These are phyloP conservation scores for Fagopyrum homotropicum DNA, from an alignment of 148 eudicot species.

Conservation along the genomic window DNA sequence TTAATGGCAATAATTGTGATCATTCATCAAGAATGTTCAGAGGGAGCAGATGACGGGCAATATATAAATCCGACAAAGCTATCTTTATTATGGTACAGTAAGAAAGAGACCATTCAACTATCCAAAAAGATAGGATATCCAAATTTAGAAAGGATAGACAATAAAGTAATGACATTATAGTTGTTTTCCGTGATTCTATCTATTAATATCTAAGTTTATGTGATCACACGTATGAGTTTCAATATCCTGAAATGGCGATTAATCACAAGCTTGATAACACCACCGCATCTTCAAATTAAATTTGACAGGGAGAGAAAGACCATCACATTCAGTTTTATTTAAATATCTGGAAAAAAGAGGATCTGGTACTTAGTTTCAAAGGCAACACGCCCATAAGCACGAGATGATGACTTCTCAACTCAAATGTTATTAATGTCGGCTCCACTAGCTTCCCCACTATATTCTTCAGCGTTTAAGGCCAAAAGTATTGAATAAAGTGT, in stretches of 20 bases:
- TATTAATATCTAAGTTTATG: background rate
- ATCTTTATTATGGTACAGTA: background rate
- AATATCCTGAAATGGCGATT: background rate
- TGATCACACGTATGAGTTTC: background rate
- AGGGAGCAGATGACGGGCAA: background rate
- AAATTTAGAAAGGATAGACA: background rate
- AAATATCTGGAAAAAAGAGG: background rate
- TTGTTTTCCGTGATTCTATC: background rate
- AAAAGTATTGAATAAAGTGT: background rate
- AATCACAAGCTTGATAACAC: background rate
- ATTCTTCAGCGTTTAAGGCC: background rate
- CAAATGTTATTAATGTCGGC: background rate
- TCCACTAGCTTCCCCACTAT: background rate
- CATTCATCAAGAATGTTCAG: background rate
- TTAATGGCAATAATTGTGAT: background rate
- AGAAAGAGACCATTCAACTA: constrained; percentile 11
- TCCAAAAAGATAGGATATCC: background rate
- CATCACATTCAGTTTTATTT: background rate
- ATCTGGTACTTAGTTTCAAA: constrained; percentile 4
- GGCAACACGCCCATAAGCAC: constrained; percentile 5
- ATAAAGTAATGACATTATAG: background rate
- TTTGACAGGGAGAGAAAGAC: background rate
- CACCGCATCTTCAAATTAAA: background rate
- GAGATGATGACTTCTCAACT: constrained; percentile 4
- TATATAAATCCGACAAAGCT: background rate